Evolutionary conservation across 2,329 filamentous ascomycete species (phyloP), one percentile per base, ranked within the genome.

Genomic region (Cytospora schulzeri): DNA sequence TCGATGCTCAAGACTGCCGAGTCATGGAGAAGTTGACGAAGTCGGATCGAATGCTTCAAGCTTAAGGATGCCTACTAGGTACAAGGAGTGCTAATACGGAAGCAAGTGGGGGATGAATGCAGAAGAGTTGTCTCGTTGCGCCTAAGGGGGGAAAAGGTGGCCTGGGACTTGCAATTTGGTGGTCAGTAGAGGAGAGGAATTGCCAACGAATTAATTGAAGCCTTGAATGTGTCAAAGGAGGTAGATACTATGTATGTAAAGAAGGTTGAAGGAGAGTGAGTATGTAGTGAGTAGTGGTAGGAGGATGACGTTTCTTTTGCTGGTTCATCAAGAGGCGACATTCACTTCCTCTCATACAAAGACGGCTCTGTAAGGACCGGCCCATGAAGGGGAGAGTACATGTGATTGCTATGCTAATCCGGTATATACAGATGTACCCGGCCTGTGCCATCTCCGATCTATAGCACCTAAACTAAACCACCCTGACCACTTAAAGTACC

Each of bases 1-100:
- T 63, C 64, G 68, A 61, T 56, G 61, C 63, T 69, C 63, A 69
- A 61, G 56, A 60, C 66, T 69, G 69, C 60, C 55, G 67, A 67
- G 68, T 71, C 73, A 76, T 76, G 67, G 69, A 72, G 65, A 52
- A 41, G 26, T 24, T 48, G 28, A 62, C 26, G 35, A 17, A 53
- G 14, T 56, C 51, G 48, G 15, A 26, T 62, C 55, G 52, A 33
- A 8, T 19, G 38, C 38, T 41, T n/a, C 6, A 12, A 35, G 33
- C 33, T 35, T 35, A 35, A 14, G 33, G 4, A 35, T 35, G 33
- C 14, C 33, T 35, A 15, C 33, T 15, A 35, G 33, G 33, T 35
- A 2, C 33, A 41, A 19, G 38, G 19, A 7, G 38, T n/a, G 38
- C 38, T 17, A 41, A 41, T 41, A 41, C 38, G 38, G 38, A 48